Conservation (phyloP, 1,284 basidiomycete genomes). For the Flammula alnicola region DNA sequence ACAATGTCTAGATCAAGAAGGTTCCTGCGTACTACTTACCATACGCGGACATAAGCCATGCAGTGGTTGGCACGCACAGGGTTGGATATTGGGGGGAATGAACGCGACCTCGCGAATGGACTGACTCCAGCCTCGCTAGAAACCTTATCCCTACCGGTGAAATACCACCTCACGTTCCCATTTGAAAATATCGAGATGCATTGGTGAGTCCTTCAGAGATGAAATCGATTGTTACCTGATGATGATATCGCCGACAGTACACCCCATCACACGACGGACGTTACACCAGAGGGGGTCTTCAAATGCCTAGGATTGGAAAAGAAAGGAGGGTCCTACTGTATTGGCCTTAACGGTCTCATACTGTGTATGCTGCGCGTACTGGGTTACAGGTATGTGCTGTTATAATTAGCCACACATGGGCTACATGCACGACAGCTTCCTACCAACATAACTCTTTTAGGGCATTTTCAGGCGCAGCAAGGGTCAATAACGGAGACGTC, state of each 20-base stretch:
- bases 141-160: slow-evolving; percentile 31
- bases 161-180: slow-evolving; percentile 35
- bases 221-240: neutral
- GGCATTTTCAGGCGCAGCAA: too few species aligned
- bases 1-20: slow-evolving; percentile 29
- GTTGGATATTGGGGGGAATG: slow-evolving; percentile 15
- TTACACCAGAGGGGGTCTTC: too few species aligned
- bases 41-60: slow-evolving; percentile 25
- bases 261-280: too few species aligned
- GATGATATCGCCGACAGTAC: neutral
- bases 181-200: slow-evolving; percentile 45
- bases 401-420: too few species aligned
- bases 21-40: slow-evolving; percentile 28
- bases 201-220: slow-evolving; percentile 32
- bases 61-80: slow-evolving; percentile 31
- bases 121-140: slow-evolving; percentile 31
- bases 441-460: too few species aligned
- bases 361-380: too few species aligned
- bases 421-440: too few species aligned
- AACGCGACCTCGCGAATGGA: slow-evolving; percentile 15
- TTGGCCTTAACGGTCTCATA: too few species aligned
- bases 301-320: too few species aligned
- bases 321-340: too few species aligned
- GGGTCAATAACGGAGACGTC: too few species aligned
- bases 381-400: too few species aligned